Evolutionary conservation across 2,329 filamentous ascomycete genomes (phyloP), one percentile per base, ranked within the genome.

Genomic region (Paecilomyces dactylethromorphus): DNA sequence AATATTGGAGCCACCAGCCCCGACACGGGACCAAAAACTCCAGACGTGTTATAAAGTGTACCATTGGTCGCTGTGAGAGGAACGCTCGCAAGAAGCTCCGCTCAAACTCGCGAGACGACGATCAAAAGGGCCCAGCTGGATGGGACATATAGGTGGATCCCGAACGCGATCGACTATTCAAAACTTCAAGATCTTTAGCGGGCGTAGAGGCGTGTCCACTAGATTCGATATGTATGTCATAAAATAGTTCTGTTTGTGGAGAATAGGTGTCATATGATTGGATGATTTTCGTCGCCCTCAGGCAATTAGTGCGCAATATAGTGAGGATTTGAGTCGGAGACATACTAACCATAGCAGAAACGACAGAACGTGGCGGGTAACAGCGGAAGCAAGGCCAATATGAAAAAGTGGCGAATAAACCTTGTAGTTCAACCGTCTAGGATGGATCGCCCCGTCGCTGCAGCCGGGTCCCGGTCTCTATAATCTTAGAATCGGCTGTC

Each of bases 371-470:
- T 45, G 39, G 39, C 39, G 18, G 39, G 49, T 55, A 58, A 60
- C 58, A 63, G 65, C 65, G 61, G 58, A 66, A 64, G 61, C 56
- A 15, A 39, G 53, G 22, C 15, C 35, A 56, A 58, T 39, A 39
- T 58, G 63, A 63, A 65, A 64, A 64, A 64, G 69, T 71, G 66
- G 65, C 62, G 65, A 69, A 67, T 64, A 66, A 60, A 63, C 59
- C 67, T 62, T 63, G 68, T 64, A 60, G 55, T 61, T 56, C 58
- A 59, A 59, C 54, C 51, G 64, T 60, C 56, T 24, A 55, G 56
- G 33, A 45, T 54, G 55, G 62, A 67, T 66, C 58, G 56, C 53
- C 64, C 63, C 56, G 60, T 60, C 58, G 65, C 58, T 57, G 45
- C 26, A 13, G 13, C 22, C 31, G 31, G 45, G 22, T 52, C 56